Evolutionary conservation across 352 stramenopile genomes (phyloP).

Genomic region (Saprolegnia diclina): DNA sequence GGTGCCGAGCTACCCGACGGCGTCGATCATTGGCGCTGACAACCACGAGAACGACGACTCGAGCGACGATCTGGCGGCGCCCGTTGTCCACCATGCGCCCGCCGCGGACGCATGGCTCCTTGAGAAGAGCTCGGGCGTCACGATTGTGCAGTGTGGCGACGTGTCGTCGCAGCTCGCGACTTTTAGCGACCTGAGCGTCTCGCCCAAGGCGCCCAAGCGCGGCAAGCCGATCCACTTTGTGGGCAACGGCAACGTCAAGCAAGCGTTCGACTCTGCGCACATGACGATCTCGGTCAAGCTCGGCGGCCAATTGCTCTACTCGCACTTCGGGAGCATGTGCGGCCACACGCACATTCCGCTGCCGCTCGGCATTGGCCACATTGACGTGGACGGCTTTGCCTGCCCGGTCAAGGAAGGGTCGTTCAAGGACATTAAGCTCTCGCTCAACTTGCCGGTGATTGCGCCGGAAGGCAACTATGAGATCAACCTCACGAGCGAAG

Average conservation of each 20-base stretch:
- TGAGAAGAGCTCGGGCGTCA: conserved; percentile 43
- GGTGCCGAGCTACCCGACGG: conserved; percentile 50
- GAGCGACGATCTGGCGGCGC: not conserved
- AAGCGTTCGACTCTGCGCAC: conserved; percentile 48
- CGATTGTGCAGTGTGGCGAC: conserved; percentile 77
- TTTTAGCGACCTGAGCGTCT: conserved; percentile 66
- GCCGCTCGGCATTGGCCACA: conserved; percentile 75
- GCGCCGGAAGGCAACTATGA: conserved; percentile 75
- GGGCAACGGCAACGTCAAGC: conserved; percentile 62
- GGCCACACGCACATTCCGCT: conserved; percentile 73
- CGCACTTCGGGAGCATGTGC: conserved; percentile 65
- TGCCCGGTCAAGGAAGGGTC: conserved; percentile 66
- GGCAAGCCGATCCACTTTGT: conserved; percentile 69
- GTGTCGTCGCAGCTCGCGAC: conserved; percentile 50
- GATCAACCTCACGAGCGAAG: conserved; percentile 56
- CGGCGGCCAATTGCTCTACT: conserved; percentile 61
- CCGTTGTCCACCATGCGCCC: not conserved
- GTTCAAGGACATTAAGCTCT: conserved; percentile 60
- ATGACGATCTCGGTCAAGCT: conserved; percentile 65
- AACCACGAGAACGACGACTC: not conserved
- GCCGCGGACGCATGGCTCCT: conserved; percentile 1
- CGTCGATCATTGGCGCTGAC: conserved; percentile 33
- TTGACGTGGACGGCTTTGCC: conserved; percentile 72
- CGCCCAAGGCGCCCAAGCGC: conserved; percentile 55
- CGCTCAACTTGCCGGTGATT: conserved; percentile 79